Evolutionary conservation across 2,329 filamentous ascomycete genomes (phyloP).

Genomic region (Furcasterigmium sp.): DNA sequence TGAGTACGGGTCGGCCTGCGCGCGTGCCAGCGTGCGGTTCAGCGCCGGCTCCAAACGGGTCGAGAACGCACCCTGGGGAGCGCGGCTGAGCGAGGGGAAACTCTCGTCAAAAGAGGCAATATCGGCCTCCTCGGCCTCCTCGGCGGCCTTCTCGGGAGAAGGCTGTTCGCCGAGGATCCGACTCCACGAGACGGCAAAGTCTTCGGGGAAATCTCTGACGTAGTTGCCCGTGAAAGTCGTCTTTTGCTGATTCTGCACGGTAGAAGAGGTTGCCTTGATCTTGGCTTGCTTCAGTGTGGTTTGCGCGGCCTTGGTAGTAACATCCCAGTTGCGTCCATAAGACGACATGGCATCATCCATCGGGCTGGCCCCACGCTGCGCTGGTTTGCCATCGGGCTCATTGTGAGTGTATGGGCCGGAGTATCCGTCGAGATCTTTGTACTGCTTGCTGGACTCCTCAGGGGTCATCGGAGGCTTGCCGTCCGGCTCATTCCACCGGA

Average conservation of each 20-base stretch:
- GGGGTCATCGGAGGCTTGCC: constrained; percentile 16
- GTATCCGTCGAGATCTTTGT: constrained; percentile 21
- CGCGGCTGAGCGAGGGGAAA: constrained; percentile 21
- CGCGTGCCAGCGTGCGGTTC: constrained; percentile 8
- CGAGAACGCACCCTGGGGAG: background rate
- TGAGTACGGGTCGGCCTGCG: constrained; percentile 32
- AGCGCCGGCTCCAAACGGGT: constrained; percentile 15
- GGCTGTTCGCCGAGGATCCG: constrained; percentile 9
- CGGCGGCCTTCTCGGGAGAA: constrained; percentile 4
- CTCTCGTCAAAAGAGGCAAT: constrained; percentile 35
- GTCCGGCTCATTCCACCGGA: constrained; percentile 14
- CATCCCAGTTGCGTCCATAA: background rate
- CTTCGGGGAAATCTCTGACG: constrained; percentile 46
- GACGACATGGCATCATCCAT: background rate
- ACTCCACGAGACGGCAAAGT: constrained; percentile 39
- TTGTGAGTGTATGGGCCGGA: constrained; percentile 18
- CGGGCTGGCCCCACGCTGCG: background rate
- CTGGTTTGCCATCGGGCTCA: constrained; percentile 24
- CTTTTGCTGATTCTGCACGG: constrained; percentile 1
- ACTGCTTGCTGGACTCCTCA: constrained; percentile 30
- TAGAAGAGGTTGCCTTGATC: constrained; percentile 11
- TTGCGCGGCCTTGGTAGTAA: background rate
- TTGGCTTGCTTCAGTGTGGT: background rate
- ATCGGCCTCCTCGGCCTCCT: constrained; percentile 21
- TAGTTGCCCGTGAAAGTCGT: constrained; percentile 41